A percentile compares a stretch with the other conserved stretches of the same genome.
Conservation (phyloP, 192 early-diverging fungal genomes). For the Podila horticola region DNA sequence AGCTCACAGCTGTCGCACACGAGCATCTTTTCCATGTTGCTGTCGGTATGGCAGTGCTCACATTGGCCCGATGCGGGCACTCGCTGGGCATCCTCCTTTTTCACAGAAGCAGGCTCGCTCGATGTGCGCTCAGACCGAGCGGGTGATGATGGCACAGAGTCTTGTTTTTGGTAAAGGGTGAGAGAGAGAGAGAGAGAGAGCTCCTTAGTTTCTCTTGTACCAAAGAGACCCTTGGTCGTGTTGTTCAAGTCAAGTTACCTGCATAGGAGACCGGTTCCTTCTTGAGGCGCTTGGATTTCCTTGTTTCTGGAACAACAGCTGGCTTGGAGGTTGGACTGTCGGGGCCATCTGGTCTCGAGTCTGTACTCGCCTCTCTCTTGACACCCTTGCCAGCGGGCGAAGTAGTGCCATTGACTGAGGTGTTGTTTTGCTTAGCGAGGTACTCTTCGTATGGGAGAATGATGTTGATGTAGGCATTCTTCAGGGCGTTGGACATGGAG, state of each 20-base stretch:
- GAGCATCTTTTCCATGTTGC: constrained; percentile 68
- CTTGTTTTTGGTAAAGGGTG: neutral
- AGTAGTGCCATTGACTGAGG: constrained; percentile 6
- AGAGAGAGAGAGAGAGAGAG: neutral
- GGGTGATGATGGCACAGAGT: constrained; percentile 34
- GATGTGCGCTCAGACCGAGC: constrained; percentile 29
- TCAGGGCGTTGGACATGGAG: constrained; percentile 73
- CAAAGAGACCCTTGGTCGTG: neutral
- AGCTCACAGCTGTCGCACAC: constrained; percentile 86
- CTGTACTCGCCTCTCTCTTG: constrained; percentile 37
- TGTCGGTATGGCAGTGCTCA: constrained; percentile 51
- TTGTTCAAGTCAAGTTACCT: constrained; percentile 3
- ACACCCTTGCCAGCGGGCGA: neutral
- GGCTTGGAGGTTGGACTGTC: constrained; percentile 24
- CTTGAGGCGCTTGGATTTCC: constrained; percentile 44
- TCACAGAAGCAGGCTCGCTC: constrained; percentile 18
- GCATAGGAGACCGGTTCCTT: constrained; percentile 41
- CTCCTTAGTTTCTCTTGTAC: neutral
- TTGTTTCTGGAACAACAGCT: constrained; percentile 31
- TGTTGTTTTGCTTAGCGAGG: constrained; percentile 51
- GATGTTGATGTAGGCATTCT: constrained; percentile 68
- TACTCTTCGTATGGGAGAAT: constrained; percentile 73
- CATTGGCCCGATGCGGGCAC: constrained; percentile 51
- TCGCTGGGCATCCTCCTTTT: constrained; percentile 1
- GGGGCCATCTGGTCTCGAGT: constrained; percentile 18